Percentiles rank a stretch among this genome's conserved stretches.
These are phyloP conservation scores for Acanthamoeba healyi DNA, from an alignment of 208 protist species.

Conservation along the genomic window DNA sequence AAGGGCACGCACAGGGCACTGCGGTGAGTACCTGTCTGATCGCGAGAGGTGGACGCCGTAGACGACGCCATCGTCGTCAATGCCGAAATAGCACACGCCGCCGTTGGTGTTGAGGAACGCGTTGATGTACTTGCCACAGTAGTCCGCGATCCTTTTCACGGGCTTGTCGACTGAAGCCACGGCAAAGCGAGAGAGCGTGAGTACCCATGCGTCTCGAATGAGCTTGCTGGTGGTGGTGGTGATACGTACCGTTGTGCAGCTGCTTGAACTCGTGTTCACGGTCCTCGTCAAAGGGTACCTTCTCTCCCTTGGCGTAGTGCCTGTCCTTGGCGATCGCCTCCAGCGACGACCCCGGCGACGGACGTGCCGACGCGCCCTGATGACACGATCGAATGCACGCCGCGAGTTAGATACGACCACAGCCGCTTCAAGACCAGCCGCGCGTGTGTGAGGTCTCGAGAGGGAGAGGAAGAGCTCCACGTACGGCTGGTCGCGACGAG, in stretches of 20 bases:
- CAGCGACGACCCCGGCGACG: conserved; percentile 37
- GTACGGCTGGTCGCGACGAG: neutral
- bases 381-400: neutral
- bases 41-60: conserved; percentile 73
- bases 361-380: conserved; percentile 11
- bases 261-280: conserved; percentile 73
- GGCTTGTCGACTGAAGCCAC: conserved; percentile 76
- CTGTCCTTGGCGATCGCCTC: conserved; percentile 50
- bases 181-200: neutral
- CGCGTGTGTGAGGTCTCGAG: neutral
- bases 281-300: conserved; percentile 73
- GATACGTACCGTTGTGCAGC: conserved; percentile 53
- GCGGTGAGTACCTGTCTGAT: conserved; percentile 24
- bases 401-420: no score
- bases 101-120: conserved; percentile 84
- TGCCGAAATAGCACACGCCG: conserved; percentile 80
- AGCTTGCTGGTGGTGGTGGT: neutral
- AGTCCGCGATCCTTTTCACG: conserved; percentile 68
- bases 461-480: neutral
- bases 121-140: conserved; percentile 80
- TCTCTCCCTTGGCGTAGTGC: conserved; percentile 46
- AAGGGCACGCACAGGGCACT: neutral
- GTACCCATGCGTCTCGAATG: neutral
- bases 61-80: conserved; percentile 79
- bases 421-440: no score